Percentiles rank a stretch among this genome's conserved stretches.
Evolutionary conservation across 805 yeast species (phyloP).

Genomic region (Metschnikowia henanensis): DNA sequence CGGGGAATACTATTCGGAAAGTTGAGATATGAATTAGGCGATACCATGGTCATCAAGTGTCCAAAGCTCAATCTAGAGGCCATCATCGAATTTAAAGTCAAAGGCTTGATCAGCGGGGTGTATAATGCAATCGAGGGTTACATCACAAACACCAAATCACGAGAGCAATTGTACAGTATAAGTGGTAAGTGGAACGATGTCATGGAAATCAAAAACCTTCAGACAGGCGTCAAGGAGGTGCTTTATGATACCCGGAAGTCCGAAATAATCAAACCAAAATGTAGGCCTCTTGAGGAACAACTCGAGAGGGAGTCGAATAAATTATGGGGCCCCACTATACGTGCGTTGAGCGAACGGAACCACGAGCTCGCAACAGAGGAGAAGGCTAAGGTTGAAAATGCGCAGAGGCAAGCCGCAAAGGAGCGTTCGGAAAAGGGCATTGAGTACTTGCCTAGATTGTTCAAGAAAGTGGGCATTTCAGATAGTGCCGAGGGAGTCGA

Average conservation of each 20-base stretch:
- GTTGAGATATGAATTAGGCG: slow-evolving; percentile 89
- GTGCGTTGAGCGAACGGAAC: slow-evolving; percentile 76
- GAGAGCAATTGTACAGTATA: slow-evolving; percentile 61
- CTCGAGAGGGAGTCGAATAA: slow-evolving; percentile 77
- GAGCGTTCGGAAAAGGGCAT: slow-evolving; percentile 75
- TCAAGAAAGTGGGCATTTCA: slow-evolving; percentile 30
- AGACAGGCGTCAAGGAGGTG: slow-evolving; percentile 45
- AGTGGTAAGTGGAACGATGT: slow-evolving; percentile 91
- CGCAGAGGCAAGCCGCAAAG: slow-evolving; percentile 76
- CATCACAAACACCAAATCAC: slow-evolving; percentile 19
- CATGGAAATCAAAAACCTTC: slow-evolving; percentile 26
- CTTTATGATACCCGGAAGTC: slow-evolving; percentile 50
- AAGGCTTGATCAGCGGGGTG: slow-evolving; percentile 91
- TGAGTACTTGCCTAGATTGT: slow-evolving; percentile 78
- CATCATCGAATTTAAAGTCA: slow-evolving; percentile 90
- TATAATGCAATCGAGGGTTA: slow-evolving; percentile 85
- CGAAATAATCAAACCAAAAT: slow-evolving; percentile 58
- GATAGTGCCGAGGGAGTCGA: slow-evolving; percentile 48
- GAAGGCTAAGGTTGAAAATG: slow-evolving; percentile 81
- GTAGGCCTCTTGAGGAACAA: slow-evolving; percentile 79
- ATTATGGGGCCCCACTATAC: slow-evolving; percentile 80
- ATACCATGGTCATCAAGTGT: slow-evolving; percentile 78
- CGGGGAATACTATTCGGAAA: slow-evolving; percentile 92
- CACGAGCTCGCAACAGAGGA: slow-evolving; percentile 87
- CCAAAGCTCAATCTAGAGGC: slow-evolving; percentile 58